These are phyloP conservation scores for Pyrus hybrid DNA, from an alignment of 331 rosid genomes.

Conservation along the genomic window DNA sequence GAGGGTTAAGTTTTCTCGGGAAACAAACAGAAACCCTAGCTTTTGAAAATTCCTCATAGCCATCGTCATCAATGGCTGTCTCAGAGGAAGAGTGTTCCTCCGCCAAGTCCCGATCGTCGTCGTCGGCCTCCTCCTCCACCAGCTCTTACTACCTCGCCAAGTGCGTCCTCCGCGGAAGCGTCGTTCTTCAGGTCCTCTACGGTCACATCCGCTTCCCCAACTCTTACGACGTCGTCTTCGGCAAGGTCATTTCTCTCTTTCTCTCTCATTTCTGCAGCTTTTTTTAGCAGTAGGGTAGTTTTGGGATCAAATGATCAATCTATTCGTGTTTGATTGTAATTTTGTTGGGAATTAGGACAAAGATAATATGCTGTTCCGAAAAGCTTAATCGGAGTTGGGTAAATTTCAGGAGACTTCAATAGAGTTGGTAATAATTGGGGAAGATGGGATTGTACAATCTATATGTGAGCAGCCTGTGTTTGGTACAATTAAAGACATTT, in stretches of 20 bases:
- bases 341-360: neutral
- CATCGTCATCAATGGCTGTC: conserved; percentile 61
- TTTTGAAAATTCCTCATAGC: neutral
- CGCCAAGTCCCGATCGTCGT: conserved; percentile 54
- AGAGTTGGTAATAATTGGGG: conserved; percentile 69
- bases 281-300: neutral
- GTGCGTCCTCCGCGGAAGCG: conserved; percentile 74
- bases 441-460: conserved; percentile 77
- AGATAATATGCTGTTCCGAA: neutral
- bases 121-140: conserved; percentile 32
- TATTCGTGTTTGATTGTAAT: neutral
- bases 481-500: conserved; percentile 81
- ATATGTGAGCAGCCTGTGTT: conserved; percentile 88
- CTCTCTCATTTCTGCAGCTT: neutral
- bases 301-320: neutral
- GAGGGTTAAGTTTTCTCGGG: neutral
- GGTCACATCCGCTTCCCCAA: conserved; percentile 68
- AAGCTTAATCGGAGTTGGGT: neutral
- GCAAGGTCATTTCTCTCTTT: conserved; percentile 45
- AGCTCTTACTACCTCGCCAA: conserved; percentile 67
- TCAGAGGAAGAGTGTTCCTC: conserved; percentile 93
- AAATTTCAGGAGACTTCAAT: conserved; percentile 73
- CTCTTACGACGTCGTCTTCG: conserved; percentile 71
- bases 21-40: neutral
- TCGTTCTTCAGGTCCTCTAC: conserved; percentile 70